Evolutionary conservation across 257 asterid species (phyloP).

Genomic region (Fraxinus americana): DNA sequence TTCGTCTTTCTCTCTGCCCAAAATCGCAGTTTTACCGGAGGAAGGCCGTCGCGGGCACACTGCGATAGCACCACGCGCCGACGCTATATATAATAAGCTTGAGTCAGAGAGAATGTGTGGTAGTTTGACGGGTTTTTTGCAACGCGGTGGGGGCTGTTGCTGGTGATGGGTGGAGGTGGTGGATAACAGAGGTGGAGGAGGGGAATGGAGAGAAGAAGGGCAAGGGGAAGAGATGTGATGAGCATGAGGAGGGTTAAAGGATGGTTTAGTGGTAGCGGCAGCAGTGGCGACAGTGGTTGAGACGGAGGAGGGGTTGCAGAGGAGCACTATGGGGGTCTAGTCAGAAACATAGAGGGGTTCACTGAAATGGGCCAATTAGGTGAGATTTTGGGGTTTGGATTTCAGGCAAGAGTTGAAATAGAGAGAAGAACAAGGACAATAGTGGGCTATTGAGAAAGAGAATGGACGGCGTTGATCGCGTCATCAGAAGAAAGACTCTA

Average conservation of each 20-base stretch:
- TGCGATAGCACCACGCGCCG: too few relatives aligned
- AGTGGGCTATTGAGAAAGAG: conserved; percentile 44
- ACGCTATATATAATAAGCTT: conserved; percentile 32
- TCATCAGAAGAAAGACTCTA: conserved; percentile 52
- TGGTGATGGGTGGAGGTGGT: conserved; percentile 45
- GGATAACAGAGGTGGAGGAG: conserved; percentile 12
- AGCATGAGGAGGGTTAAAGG: conserved; percentile 26
- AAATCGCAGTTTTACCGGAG: too few relatives aligned
- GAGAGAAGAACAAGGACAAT: conserved; percentile 49
- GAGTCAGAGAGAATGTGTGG: conserved; percentile 94
- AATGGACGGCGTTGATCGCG: conserved; percentile 63
- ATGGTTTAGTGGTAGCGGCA: conserved; percentile 30
- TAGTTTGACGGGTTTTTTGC: conserved; percentile 52
- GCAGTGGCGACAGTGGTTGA: conserved; percentile 33
- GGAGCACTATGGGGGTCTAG: conserved; percentile 83
- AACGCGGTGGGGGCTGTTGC: conserved; percentile 40
- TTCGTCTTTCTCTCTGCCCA: too few relatives aligned
- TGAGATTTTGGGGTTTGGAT: conserved; percentile 54
- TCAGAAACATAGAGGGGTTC: conserved; percentile 85
- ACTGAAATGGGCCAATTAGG: conserved; percentile 60
- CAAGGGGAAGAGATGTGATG: conserved; percentile 34
- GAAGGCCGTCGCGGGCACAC: too few relatives aligned
- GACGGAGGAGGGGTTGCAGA: conserved; percentile 52
- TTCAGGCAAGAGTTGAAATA: conserved; percentile 53
- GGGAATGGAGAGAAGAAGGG: conserved; percentile 37